Evolutionary conservation across 495 filamentous ascomycete species (phyloP).

Genomic region (Ascodesmis nigricans): DNA sequence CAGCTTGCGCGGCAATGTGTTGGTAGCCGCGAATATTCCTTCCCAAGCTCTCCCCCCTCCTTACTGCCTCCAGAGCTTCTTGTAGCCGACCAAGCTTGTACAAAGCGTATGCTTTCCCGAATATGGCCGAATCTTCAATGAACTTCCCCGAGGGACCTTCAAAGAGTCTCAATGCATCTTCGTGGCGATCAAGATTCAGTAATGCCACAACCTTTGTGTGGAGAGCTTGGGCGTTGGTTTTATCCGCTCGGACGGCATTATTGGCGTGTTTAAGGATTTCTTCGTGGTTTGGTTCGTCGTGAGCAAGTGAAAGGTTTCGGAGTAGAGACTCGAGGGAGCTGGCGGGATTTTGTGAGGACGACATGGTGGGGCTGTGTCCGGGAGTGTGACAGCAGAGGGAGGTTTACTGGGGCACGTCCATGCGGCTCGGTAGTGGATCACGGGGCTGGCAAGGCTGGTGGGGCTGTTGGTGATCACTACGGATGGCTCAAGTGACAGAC

Average conservation of each 20-base stretch:
- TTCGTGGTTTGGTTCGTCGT: slow-evolving; percentile 52
- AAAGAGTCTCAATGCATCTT: slow-evolving; percentile 62
- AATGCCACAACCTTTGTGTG: slow-evolving; percentile 67
- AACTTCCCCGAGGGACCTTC: slow-evolving; percentile 40
- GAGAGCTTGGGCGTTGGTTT: slow-evolving; percentile 42
- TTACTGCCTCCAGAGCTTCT: slow-evolving; percentile 41
- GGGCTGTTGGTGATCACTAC: too few relatives aligned
- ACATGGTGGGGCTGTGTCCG: too few relatives aligned
- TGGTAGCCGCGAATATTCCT: slow-evolving; percentile 34
- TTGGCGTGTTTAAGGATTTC: slow-evolving; percentile 51
- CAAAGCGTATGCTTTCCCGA: slow-evolving; percentile 78
- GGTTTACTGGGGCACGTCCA: too few relatives aligned
- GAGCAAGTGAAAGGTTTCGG: slow-evolving; percentile 26
- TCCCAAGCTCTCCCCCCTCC: too few relatives aligned
- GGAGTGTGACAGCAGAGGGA: too few relatives aligned
- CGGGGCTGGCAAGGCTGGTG: too few relatives aligned
- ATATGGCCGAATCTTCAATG: slow-evolving; percentile 39
- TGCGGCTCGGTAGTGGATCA: too few relatives aligned
- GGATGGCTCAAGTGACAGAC: too few relatives aligned
- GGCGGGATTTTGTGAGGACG: slow-evolving; percentile 11
- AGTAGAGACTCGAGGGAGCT: slow-evolving; percentile 18
- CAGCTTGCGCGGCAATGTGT: slow-evolving; percentile 77
- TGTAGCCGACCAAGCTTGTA: slow-evolving; percentile 66
- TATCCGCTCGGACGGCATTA: slow-evolving; percentile 38
- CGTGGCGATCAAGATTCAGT: slow-evolving; percentile 79